Evolutionary conservation across 2,329 filamentous ascomycete species (phyloP).

Genomic region (Fusarium torulosum): DNA sequence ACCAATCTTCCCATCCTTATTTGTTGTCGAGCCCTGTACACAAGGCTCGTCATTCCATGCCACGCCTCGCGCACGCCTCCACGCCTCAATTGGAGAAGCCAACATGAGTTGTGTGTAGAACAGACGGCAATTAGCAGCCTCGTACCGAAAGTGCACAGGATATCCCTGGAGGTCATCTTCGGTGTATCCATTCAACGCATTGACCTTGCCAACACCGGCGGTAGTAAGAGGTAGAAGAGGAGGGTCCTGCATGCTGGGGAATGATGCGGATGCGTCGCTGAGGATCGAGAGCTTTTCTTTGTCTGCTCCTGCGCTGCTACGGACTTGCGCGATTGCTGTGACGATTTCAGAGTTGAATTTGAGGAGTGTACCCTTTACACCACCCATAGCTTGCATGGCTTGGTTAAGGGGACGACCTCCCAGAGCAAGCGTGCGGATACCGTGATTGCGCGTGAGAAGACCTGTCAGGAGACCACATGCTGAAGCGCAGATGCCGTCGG

Average conservation of each 20-base stretch:
- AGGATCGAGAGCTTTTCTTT: constrained; percentile 20
- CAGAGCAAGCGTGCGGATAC: constrained; percentile 59
- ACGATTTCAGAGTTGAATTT: constrained; percentile 32
- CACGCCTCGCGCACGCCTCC: constrained; percentile 53
- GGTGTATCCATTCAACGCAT: constrained; percentile 39
- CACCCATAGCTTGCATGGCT: constrained; percentile 74
- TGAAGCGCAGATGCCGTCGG: constrained; percentile 44
- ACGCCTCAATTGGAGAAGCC: constrained; percentile 63
- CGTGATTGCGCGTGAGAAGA: constrained; percentile 52
- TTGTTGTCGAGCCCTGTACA: constrained; percentile 39
- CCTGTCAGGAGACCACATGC: constrained; percentile 47
- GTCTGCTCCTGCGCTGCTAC: constrained; percentile 26
- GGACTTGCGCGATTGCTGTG: constrained; percentile 7
- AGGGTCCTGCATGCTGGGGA: constrained; percentile 30
- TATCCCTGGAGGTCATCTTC: constrained; percentile 43
- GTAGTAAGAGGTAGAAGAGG: constrained; percentile 54
- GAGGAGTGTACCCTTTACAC: constrained; percentile 67
- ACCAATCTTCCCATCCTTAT: constrained; percentile 36
- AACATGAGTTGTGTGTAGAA: constrained; percentile 69
- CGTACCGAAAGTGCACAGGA: constrained; percentile 67
- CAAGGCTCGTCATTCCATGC: constrained; percentile 39
- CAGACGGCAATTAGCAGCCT: constrained; percentile 71
- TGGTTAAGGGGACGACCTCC: constrained; percentile 68
- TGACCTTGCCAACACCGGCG: constrained; percentile 37
- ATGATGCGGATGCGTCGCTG: constrained; percentile 16